Evolutionary conservation across 2,329 filamentous ascomycete species (phyloP).

Genomic region (Colletotrichum euphorbiae): DNA sequence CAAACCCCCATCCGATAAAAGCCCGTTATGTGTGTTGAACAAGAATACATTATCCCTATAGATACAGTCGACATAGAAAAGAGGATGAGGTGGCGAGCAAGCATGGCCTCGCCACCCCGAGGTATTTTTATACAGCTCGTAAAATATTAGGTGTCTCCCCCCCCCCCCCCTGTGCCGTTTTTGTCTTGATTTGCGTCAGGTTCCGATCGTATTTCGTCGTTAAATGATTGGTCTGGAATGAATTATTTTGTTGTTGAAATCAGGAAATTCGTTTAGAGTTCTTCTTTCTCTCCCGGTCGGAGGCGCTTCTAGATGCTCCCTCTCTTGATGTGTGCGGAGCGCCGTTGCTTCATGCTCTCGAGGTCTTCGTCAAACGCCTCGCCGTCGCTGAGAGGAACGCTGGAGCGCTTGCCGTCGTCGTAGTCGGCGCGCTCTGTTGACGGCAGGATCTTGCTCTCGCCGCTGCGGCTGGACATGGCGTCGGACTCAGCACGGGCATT

Average conservation of each 20-base stretch:
- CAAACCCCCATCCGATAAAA: conserved; percentile 2
- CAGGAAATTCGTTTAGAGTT: not conserved
- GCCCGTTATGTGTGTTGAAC: conserved; percentile 11
- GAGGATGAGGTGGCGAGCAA: not conserved
- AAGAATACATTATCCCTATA: conserved; percentile 34
- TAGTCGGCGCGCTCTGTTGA: conserved; percentile 55
- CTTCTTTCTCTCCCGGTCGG: conserved; percentile 10
- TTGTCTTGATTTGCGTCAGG: conserved; percentile 28
- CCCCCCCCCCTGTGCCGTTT: conserved; percentile 5
- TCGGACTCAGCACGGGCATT: conserved; percentile 65
- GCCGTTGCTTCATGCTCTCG: conserved; percentile 49
- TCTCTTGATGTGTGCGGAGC: conserved; percentile 54
- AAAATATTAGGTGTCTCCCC: conserved; percentile 15
- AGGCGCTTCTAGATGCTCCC: conserved; percentile 55
- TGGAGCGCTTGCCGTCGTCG: conserved; percentile 51
- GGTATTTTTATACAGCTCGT: conserved; percentile 31
- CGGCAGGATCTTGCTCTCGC: conserved; percentile 52
- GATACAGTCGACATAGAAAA: conserved; percentile 33
- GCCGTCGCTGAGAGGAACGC: conserved; percentile 59
- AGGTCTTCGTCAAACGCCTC: conserved; percentile 61
- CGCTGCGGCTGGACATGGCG: conserved; percentile 50
- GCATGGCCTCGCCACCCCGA: not conserved
- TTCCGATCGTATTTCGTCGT: conserved; percentile 35
- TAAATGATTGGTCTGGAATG: conserved; percentile 35
- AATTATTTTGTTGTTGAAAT: conserved; percentile 7